Evolutionary conservation across 352 stramenopile species (phyloP).

Genomic region (Pythium rishiriense): DNA sequence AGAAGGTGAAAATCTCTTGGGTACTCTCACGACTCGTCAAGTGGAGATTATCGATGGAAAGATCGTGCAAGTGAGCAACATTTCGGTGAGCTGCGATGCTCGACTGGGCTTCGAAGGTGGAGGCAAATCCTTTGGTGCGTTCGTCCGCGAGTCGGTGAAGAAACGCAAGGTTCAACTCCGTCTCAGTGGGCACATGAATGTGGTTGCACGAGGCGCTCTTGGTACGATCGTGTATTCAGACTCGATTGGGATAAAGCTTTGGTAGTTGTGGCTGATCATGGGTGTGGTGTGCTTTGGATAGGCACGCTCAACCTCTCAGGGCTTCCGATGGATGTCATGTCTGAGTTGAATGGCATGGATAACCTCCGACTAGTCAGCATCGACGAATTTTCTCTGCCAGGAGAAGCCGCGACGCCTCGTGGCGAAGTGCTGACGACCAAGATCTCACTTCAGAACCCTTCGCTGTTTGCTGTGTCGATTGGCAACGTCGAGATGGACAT

Average conservation of each 20-base stretch:
- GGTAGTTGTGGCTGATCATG: slow-evolving; percentile 2
- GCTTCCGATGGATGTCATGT: slow-evolving; percentile 48
- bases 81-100: slow-evolving; percentile 67
- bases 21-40: slow-evolving; percentile 47
- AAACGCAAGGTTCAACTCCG: slow-evolving; percentile 46
- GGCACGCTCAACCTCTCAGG: slow-evolving; percentile 48
- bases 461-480: slow-evolving; percentile 66
- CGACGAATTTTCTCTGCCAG: slow-evolving; percentile 57
- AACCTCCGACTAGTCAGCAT: slow-evolving; percentile 65
- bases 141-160: slow-evolving; percentile 66
- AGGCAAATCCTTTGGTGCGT: slow-evolving; percentile 57
- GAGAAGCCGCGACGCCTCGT: slow-evolving; percentile 33
- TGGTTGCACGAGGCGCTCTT: slow-evolving; percentile 63
- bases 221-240: slow-evolving; percentile 30
- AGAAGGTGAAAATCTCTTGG: slow-evolving; percentile 39
- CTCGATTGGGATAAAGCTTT: neutral
- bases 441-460: slow-evolving; percentile 74
- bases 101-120: slow-evolving; percentile 41
- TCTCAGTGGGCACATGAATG: slow-evolving; percentile 55
- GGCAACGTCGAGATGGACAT: slow-evolving; percentile 48
- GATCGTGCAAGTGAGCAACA: slow-evolving; percentile 62
- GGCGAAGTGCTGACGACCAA: slow-evolving; percentile 57
- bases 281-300: slow-evolving; percentile 29
- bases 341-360: slow-evolving; percentile 57
- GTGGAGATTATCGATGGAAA: slow-evolving; percentile 58